Evolutionary conservation across 768 basidiomycete genomes (phyloP).

Genomic region (Tulasnella calospora): DNA sequence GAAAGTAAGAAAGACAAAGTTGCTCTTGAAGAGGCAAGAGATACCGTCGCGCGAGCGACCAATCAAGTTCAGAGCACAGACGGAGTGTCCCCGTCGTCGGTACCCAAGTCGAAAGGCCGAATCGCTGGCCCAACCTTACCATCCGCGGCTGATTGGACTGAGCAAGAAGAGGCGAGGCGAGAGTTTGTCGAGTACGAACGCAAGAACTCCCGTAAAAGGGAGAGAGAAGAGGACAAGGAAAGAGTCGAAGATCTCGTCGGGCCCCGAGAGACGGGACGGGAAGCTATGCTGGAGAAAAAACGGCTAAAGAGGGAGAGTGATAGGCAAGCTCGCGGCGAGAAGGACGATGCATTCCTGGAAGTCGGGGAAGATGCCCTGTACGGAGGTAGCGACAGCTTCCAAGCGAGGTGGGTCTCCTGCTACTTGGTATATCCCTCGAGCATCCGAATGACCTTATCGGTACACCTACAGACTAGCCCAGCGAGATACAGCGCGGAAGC

Average conservation of each 20-base stretch:
- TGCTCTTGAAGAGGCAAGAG: conserved; percentile 55
- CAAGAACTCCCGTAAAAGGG: conserved; percentile 59
- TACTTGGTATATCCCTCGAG: conserved; percentile 31
- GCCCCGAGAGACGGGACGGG: conserved; percentile 74
- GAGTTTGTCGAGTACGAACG: conserved; percentile 54
- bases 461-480: conserved; percentile 54
- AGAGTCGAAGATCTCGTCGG: conserved; percentile 71
- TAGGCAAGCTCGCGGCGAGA: conserved; percentile 57
- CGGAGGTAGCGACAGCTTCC: conserved; percentile 72
- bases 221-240: conserved; percentile 60
- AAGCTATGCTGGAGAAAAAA: conserved; percentile 85
- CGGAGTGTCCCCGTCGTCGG: conserved; percentile 18
- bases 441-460: conserved; percentile 16
- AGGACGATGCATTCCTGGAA: conserved; percentile 70
- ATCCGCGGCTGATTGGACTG: conserved; percentile 59
- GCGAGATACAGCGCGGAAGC: conserved; percentile 64
- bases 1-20: conserved; percentile 53
- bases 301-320: conserved; percentile 66
- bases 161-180: conserved; percentile 58
- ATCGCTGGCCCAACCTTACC: conserved; percentile 64
- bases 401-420: conserved; percentile 52
- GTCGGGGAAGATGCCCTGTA: conserved; percentile 72
- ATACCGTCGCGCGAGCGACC: conserved; percentile 51
- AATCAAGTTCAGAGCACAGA: conserved; percentile 33
- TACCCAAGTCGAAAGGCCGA: conserved; percentile 29